These are phyloP conservation scores for Fraxinus pennsylvanica DNA, from an alignment of 257 asterid species.

Conservation along the genomic window DNA sequence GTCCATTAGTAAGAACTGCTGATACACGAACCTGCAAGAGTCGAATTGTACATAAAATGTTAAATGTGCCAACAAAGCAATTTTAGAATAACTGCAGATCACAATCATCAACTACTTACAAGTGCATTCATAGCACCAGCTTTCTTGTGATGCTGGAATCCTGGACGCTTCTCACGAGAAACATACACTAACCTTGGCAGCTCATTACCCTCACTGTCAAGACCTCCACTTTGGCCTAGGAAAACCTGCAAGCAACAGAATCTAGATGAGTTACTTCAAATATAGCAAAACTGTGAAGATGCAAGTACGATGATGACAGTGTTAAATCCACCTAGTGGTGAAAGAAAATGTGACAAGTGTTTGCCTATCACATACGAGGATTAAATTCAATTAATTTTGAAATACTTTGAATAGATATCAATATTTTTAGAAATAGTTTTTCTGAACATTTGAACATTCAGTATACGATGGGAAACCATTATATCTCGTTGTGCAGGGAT, in stretches of 20 bases:
- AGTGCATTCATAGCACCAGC: slow-evolving; percentile 99
- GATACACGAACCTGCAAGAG: slow-evolving; percentile 89
- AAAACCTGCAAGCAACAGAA: slow-evolving; percentile 63
- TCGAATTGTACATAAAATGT: slow-evolving; percentile 16
- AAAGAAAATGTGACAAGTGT: neutral
- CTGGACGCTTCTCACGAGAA: slow-evolving; percentile 99
- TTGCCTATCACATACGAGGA: neutral
- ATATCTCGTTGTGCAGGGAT: neutral
- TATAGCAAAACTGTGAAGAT: slow-evolving; percentile 17
- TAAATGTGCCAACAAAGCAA: slow-evolving; percentile 25
- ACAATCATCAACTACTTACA: slow-evolving; percentile 50
- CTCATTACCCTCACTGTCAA: slow-evolving; percentile 94
- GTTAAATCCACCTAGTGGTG: neutral
- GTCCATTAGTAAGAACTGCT: slow-evolving; percentile 97
- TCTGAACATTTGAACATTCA: neutral
- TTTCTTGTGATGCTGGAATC: slow-evolving; percentile 96
- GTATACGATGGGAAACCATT: neutral
- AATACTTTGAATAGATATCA: neutral
- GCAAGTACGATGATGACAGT: neutral
- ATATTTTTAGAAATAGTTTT: neutral
- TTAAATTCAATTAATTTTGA: neutral
- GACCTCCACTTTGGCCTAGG: slow-evolving; percentile 97
- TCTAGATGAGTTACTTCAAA: slow-evolving; percentile 12
- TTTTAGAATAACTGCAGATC: neutral
- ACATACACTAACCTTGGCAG: slow-evolving; percentile 90